Evolutionary conservation across 2,329 filamentous ascomycete genomes (phyloP), one percentile per base, ranked within the genome.

Genomic region (Colletotrichum sidae): DNA sequence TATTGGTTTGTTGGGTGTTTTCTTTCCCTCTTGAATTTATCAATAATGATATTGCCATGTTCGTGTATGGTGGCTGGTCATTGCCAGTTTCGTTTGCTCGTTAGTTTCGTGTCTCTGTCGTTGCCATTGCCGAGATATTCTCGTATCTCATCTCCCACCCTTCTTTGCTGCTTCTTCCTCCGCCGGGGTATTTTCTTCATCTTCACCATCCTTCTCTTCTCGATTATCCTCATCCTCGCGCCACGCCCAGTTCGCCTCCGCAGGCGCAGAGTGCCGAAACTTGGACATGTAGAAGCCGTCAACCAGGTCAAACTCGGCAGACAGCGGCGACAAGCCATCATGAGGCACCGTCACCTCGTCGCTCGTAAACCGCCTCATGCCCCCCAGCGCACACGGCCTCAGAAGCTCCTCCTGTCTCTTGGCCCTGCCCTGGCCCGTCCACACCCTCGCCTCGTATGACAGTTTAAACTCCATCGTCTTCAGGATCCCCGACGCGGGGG

Each of bases 381-480:
- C 63, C 11, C 46, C 37, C 1, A 63, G 17, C 15, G 59, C 42
- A 7, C 47, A 51, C n/a, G 58, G 63, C 8, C 53, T 25, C 15
- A 57, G 9, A 11, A 8, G 39, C 41, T 57, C 63, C 11, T 56
- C 37, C 8, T 39, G 50, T 2, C 38, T 45, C 13, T 34, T 51
- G 37, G 44, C 51, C 3, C 13, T 37, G 6, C 12, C 63, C 3
- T 37, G 52, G 7, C 15, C 44, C 8, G 41, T 39, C 58, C 63
- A 66, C 35, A 47, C 49, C 9, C 41, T 51, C 12, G 42, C 42
- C n/a, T 66, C 63, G 33, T 66, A 66, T 2, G 63, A 63, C 2
- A 66, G 37, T 33, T 53, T 35, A 6, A 66, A 56, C 37, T 66
- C 63, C 63, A 66, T 66, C 4, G 63, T 66, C 34, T 63, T 66